Conservation (phyloP, 2,329 filamentous ascomycete species). For the Hypoxylon sp. region DNA sequence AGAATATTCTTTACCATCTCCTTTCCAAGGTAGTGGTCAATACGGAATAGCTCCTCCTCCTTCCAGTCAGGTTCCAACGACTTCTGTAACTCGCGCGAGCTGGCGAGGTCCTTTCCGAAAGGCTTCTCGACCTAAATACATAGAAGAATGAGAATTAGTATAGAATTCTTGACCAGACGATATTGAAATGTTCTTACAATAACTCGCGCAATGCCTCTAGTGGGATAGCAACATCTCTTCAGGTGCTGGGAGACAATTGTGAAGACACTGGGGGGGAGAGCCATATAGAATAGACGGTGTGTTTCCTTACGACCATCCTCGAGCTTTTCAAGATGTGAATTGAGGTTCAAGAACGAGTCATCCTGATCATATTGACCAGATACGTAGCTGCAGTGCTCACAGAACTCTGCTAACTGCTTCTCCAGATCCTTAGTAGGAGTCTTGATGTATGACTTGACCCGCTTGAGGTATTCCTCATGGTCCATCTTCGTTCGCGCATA, state of each 20-base stretch:
- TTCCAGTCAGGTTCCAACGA: slow-evolving; percentile 98
- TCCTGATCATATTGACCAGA: slow-evolving; percentile 99
- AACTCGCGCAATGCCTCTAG: slow-evolving; percentile 89
- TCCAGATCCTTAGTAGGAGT: slow-evolving; percentile 97
- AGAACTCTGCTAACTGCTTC: slow-evolving; percentile 93
- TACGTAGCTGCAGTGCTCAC: slow-evolving; percentile 89
- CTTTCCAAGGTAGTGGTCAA: slow-evolving; percentile 99
- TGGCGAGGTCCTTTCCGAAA: slow-evolving; percentile 95
- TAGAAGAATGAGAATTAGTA: slow-evolving; percentile 38
- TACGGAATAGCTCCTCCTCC: slow-evolving; percentile 98
- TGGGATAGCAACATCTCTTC: slow-evolving; percentile 97
- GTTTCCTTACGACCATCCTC: slow-evolving; percentile 87
- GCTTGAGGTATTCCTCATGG: slow-evolving; percentile 92
- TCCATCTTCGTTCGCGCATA: slow-evolving; percentile 99
- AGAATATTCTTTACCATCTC: slow-evolving; percentile 99
- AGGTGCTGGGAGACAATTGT: slow-evolving; percentile 97
- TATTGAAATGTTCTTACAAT: slow-evolving; percentile 75
- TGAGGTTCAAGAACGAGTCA: slow-evolving; percentile 89
- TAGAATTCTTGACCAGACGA: not conserved
- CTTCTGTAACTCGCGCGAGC: slow-evolving; percentile 94
- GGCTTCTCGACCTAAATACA: slow-evolving; percentile 90
- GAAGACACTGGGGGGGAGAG: slow-evolving; percentile 96
- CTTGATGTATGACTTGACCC: slow-evolving; percentile 99
- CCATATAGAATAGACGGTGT: slow-evolving; percentile 99
- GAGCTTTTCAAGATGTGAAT: slow-evolving; percentile 86